Evolutionary conservation across 2,329 filamentous ascomycete genomes (phyloP), one percentile per base, ranked within the genome.

Genomic region (Juglanconis oblonga): DNA sequence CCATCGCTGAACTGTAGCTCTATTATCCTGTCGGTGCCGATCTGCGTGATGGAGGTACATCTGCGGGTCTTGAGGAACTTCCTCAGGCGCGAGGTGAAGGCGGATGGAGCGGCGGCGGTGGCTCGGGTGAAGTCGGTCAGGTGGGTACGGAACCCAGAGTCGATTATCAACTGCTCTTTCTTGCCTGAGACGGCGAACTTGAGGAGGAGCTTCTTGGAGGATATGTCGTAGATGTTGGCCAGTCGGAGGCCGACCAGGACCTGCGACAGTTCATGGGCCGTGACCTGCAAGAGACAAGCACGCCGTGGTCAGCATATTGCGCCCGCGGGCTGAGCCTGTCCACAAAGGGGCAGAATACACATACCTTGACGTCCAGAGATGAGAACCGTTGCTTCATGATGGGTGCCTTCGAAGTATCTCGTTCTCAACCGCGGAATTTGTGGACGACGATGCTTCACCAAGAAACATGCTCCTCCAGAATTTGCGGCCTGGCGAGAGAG

Each of bases 101-200:
- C 81, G 6, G 92, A 96, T 2, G 95, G 95, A 0, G 88, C 87
- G 17, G 90, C 85, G 4, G 93, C 91, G 1, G 94, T 94, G 1
- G 92, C 89, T 65, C 95, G 90, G 33, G 90, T 87, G 78, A 97
- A 99, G 67, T 89, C 87, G 36, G 95, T 98, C 61, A 98, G 81
- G 72, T 99, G 95, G 74, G 92, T 96, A 71, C 95, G 92, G 75
- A 99, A 99, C 35, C 95, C 95, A 1, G 91, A 95, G 73, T 99
- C 95, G 68, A 99, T 87, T 55, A 99, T 81, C 33, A 99, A 82
- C 73, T 98, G 94, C 72, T 95, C 89, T 74, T 93, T 92, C 66
- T 88, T 84, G 70, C 94, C 88, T 48, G 94, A 92, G 73, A 95
- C 96, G 58, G 92, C 87, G 71, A 99, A 95, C 72, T 97, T 98